Base-by-base conservation (phyloP, 805 yeast genomes). In the Tetrapisispora taiwanensis region DNA sequence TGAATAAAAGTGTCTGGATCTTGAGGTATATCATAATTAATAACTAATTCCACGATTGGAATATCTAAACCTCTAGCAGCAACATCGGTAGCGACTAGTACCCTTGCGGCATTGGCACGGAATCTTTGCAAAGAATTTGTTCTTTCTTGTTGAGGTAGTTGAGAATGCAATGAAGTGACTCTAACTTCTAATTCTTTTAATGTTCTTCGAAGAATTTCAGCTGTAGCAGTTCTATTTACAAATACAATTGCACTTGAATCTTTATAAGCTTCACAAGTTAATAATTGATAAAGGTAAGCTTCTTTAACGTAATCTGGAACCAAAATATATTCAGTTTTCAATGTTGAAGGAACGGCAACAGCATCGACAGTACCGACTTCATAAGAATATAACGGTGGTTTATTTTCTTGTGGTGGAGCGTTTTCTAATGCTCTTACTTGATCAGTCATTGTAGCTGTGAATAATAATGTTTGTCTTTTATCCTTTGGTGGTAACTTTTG, bases 61-160 rank as follows among this genome's bases (percentile, higher is more conserved):
- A 92, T 92, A 73, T 92, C 98, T 51, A 92, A 74, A 62, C 98
- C 98, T 76, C 98, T 79, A 26, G 95, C 81, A 2, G 96, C 98
- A 19, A 92, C 97, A 62, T 92, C 98, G 0, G 99, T 92, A 7
- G 97, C 96, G 15, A 92, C 81, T 44, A 92, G 67, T 1, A 92
- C 86, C 39, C 95, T 74, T 0, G 97, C 97, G 3, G 95, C 97
- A 44, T 85, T 84, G 0, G 97, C 97, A 56, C 90, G 76, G 67
- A 92, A 92, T 55, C 97, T 72, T 51, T 89, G 97, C 44, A 92
- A 69, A 0, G 97, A 85, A 60, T 85, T 87, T 20, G 90, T 79
- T 64, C 99, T 76, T 60, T 92, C 97, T 26, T 73, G 66, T 66
- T 92, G 99, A 0, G 90, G 89, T 92, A 92, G 80, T 59, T 88